phyloP scores from a whole-genome alignment of 225 moss, liverwort and hornwort genomes.

The Takakia lepidozioides region DNA sequence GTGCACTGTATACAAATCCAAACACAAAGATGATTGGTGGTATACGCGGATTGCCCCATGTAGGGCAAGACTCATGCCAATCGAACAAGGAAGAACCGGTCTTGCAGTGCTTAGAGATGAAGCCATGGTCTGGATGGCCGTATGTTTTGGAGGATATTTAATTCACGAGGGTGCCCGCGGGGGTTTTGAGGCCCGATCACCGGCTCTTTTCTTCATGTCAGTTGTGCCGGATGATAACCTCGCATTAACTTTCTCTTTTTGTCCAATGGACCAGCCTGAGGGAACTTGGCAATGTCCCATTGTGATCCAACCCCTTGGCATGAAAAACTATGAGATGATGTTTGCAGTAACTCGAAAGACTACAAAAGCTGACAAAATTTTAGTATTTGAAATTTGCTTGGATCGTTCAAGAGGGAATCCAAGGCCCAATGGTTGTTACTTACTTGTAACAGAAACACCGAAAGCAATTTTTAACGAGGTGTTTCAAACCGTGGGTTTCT shows the following conservation, averaged over 20 bases:
- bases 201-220: not conserved
- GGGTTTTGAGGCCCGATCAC: too few species aligned
- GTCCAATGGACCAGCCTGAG: not conserved
- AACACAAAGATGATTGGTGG: not conserved
- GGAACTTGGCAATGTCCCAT: not conserved
- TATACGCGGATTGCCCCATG: not conserved
- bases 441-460: constrained; percentile 1
- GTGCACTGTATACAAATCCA: constrained; percentile 1
- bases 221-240: not conserved
- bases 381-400: not conserved
- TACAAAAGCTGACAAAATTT: not conserved
- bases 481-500: not conserved
- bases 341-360: not conserved
- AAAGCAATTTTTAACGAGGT: not conserved
- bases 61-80: not conserved
- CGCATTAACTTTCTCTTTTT: not conserved
- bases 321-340: not conserved
- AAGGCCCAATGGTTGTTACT: not conserved
- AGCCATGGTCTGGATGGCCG: not conserved
- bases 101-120: not conserved
- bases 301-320: constrained; percentile 1
- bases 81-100: not conserved
- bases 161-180: not conserved
- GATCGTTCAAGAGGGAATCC: not conserved
- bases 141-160: not conserved